Base-by-base conservation (phyloP, 139 green algal genomes). In the Coelastrella sp. region DNA sequence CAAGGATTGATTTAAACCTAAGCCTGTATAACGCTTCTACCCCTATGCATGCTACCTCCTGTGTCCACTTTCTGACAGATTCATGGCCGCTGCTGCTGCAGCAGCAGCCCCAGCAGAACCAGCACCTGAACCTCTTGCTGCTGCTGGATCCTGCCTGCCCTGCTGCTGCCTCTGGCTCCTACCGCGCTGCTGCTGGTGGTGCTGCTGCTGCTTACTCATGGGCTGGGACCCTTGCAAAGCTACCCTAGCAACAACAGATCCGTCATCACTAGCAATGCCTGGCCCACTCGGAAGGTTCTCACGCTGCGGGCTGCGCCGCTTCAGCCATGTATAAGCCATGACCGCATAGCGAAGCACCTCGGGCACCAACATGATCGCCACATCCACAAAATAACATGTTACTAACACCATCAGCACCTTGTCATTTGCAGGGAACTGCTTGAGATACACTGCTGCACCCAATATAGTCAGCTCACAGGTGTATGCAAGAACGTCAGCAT, bases 341-440 rank as follows among this genome's bases (percentile, higher is more conserved):
- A 80, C 4, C 10, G 8, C 14, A 13, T 57, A 73, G 0, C 83
- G 83, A 19, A 88, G 6, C 54, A 88, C 8, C 57, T 88, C 83
- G 22, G 83, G 83, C 17, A 88, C 58, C 16, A 88, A 20, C 83
- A 88, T 88, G 5, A 80, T 4, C 54, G 64, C 8, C 54, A 88
- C 83, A 22, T 88, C 83, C 11, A 88, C 47, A 80, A 81, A 88
- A 23, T 88, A 88, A 57, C 83, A 88, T 6, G 16, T 61, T 3
- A 88, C 56, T 4, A 88, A 73, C 68, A 80, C 83, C 3, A 60
- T 7, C 3, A 57, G 8, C 57, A 80, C 54, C 66, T 7, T 60
- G 13, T 80, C 14, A 20, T 76, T 68, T 22, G 11, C 47, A 19
- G 83, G 83, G 5, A 7, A 19, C 17, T 80, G 16, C 54, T 57